Conservation (phyloP, 208 protist species). For the Chromosphaera perkinsii region DNA sequence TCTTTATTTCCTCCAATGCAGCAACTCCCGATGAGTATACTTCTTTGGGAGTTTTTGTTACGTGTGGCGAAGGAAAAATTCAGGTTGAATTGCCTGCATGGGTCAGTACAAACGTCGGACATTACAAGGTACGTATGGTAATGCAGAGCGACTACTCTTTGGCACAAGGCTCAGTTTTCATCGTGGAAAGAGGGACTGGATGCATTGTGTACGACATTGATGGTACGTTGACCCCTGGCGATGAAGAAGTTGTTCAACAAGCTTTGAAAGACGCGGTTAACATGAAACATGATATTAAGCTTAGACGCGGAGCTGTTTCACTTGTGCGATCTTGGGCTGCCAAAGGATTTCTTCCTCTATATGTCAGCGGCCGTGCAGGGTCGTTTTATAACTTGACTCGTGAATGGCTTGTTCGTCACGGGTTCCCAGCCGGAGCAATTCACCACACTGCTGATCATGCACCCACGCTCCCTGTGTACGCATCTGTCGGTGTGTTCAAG, state of each 20-base stretch:
- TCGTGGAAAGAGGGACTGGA: conserved; percentile 14
- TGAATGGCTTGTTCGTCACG: conserved; percentile 25
- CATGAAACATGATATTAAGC: conserved; percentile 19
- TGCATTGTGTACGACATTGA: conserved; percentile 34
- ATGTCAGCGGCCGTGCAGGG: conserved; percentile 28
- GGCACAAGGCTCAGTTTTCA: conserved; percentile 21
- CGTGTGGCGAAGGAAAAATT: conserved; percentile 4
- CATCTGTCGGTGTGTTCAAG: conserved; percentile 34
- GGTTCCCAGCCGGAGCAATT: conserved; percentile 30
- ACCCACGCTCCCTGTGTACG: conserved; percentile 29
- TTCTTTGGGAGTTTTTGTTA: not conserved
- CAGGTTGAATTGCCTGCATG: not conserved
- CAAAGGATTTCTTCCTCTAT: conserved; percentile 37
- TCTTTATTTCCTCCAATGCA: not conserved
- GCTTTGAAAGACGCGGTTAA: conserved; percentile 12
- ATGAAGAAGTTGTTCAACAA: conserved; percentile 29
- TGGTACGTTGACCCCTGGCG: conserved; percentile 33
- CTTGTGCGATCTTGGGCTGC: conserved; percentile 17
- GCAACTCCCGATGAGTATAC: conserved; percentile 11
- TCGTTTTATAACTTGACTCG: conserved; percentile 38
- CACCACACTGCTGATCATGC: conserved; percentile 23
- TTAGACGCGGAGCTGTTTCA: conserved; percentile 19
- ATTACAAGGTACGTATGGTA: conserved; percentile 28
- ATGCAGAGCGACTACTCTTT: conserved; percentile 21
- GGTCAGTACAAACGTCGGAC: not conserved